Percentiles rank a stretch among this genome's conserved stretches.
Evolutionary conservation across 2,329 filamentous ascomycete genomes (phyloP).

Genomic region (Xylaria sp.): DNA sequence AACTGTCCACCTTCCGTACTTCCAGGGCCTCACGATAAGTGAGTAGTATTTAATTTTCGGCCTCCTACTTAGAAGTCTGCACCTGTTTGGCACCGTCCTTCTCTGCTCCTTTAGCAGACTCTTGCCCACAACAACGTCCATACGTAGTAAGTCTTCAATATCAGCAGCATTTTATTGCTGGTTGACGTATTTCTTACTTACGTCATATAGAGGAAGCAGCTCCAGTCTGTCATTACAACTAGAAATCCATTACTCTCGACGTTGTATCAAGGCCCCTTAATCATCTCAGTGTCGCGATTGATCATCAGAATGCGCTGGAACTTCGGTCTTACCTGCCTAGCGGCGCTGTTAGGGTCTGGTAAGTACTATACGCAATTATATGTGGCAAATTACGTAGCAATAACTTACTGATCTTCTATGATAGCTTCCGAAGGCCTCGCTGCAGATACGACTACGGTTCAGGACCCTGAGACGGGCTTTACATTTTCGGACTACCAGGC

Average conservation of each 20-base stretch:
- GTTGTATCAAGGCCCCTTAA: not conserved
- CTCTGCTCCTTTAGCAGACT: not conserved
- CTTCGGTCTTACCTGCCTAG: constrained; percentile 39
- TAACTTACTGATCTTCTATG: not conserved
- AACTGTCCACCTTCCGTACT: constrained; percentile 27
- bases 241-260: not conserved
- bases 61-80: constrained; percentile 13
- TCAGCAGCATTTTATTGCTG: not conserved
- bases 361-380: constrained; percentile 19
- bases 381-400: not conserved
- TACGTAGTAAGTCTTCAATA: not conserved
- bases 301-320: constrained; percentile 45
- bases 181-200: constrained; percentile 3
- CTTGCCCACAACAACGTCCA: not conserved
- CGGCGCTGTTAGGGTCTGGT: constrained; percentile 45
- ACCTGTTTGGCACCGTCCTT: constrained; percentile 9
- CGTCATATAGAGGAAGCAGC: constrained; percentile 9
- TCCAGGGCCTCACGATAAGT: constrained; percentile 31
- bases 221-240: not conserved
- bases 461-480: constrained; percentile 48
- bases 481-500: constrained; percentile 47
- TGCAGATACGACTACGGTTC: constrained; percentile 44
- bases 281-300: not conserved
- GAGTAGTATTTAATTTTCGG: constrained; percentile 34
- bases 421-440: constrained; percentile 35